Percentiles rank a stretch among this genome's conserved stretches.
Conservation (phyloP, 257 asterid species). For the Solanum gandarillasii region DNA sequence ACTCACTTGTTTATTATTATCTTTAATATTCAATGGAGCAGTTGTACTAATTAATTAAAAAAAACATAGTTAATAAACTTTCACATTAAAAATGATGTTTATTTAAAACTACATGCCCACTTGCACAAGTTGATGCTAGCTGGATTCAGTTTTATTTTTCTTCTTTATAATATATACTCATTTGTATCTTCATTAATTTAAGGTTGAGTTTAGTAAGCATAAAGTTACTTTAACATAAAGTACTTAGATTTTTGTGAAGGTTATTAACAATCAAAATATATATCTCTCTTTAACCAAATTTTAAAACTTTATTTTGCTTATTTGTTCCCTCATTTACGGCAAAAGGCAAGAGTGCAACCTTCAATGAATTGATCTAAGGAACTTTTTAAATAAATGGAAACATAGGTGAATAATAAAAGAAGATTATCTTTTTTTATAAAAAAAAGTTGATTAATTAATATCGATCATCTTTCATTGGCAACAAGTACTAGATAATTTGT, state of each 20-base stretch:
- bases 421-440: background rate
- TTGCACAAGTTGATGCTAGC: constrained; percentile 17
- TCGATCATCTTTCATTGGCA: no score
- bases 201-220: background rate
- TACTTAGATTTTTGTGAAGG: constrained; percentile 8
- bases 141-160: background rate
- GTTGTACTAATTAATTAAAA: background rate
- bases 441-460: no score
- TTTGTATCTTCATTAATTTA: background rate
- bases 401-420: background rate
- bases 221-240: background rate
- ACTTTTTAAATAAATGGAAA: no score
- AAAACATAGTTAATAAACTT: background rate
- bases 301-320: background rate
- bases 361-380: background rate
- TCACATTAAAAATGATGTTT: background rate
- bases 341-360: constrained; percentile 1
- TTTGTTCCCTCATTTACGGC: constrained; percentile 25
- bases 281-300: background rate
- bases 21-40: background rate
- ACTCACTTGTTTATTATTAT: background rate
- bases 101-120: constrained; percentile 23
- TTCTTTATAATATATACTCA: no score
- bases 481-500: no score
- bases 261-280: constrained; percentile 3